These are phyloP conservation scores for Vitis rupestris DNA, from an alignment of 164 flowering plant genomes.

Conservation along the genomic window DNA sequence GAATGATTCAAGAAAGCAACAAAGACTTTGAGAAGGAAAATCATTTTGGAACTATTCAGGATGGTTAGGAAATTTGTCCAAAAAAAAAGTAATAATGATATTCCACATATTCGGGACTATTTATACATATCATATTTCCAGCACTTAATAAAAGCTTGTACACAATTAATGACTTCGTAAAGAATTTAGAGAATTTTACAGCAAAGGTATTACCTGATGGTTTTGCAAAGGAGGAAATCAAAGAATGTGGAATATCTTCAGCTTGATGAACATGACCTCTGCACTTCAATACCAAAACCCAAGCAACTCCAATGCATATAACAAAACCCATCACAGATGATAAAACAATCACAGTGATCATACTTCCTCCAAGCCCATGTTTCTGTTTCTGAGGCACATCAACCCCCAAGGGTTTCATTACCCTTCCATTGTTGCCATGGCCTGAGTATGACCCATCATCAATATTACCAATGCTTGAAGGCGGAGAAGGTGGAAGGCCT, in stretches of 20 bases:
- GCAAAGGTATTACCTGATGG: conserved; percentile 28
- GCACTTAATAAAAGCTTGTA: too few species aligned
- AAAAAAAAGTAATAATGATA: background rate
- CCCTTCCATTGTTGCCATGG: conserved; percentile 24
- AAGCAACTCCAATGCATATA: conserved; percentile 29
- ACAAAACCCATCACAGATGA: conserved; percentile 42
- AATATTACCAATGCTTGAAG: conserved; percentile 27
- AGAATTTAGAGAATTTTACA: too few species aligned
- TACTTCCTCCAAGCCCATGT: conserved; percentile 23
- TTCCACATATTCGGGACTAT: too few species aligned
- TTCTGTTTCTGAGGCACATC: conserved; percentile 35
- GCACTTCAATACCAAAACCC: conserved; percentile 34
- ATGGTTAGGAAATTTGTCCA: background rate
- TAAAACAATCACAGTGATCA: conserved; percentile 35
- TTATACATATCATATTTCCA: too few species aligned
- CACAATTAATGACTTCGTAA: too few species aligned
- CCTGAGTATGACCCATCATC: conserved; percentile 29
- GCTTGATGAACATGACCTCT: conserved; percentile 17
- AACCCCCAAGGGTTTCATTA: conserved; percentile 60
- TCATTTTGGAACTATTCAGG: too few species aligned
- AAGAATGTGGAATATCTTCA: conserved; percentile 19
- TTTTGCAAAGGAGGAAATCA: conserved; percentile 24
- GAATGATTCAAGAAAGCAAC: background rate
- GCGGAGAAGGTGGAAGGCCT: conserved; percentile 77
- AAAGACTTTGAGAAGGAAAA: too few species aligned